Base-by-base conservation (phyloP, 192 early-diverging fungal species). In the Chytriomyces sp. region DNA sequence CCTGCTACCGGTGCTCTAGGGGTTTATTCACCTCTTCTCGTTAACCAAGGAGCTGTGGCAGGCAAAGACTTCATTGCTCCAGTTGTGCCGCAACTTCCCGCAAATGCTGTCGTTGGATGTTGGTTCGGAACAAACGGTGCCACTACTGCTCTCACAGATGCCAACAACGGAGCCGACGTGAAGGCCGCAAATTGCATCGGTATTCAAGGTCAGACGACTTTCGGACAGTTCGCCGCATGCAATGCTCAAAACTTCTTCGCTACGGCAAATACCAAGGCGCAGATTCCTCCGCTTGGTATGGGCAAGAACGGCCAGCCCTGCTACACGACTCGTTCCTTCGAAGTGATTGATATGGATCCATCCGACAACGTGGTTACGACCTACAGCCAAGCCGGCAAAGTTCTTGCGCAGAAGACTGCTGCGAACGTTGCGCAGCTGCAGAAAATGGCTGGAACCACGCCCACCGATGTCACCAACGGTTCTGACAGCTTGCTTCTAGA, bases 191-290 rank as follows among this genome's bases (percentile, higher is more conserved):
- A 77, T 1, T 81, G 80, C 39, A 74, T 80, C 74, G 73, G 64
- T 40, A 74, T 74, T 55, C 41, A 19, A n/a, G n/a, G n/a, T n/a
- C n/a, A n/a, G n/a, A n/a, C n/a, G n/a, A n/a, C n/a, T n/a, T n/a
- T n/a, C n/a, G 80, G 80, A 30, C 80, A 81, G 71, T 77, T 81
- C 52, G 77, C 77, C 10, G 72, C 75, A 14, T 81, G 80, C 74
- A 81, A 81, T 65, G 80, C 55, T 12, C 55, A 49, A 1, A 41
- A 52, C 12, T 77, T 81, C 44, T 72, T 80, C 36, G 55, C 57
- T 4, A 77, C 75, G 0, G 80, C 75, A 3, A 64, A 73, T 39
- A 69, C 33, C 17, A 31, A 36, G 12, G 40, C 44, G 17, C 59
- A 75, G 54, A 64, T 69, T 44, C 77, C n/a, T n/a, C n/a, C n/a